Evolutionary conservation across 2,329 filamentous ascomycete genomes (phyloP).

Genomic region (Verticillium zaregamsianum): DNA sequence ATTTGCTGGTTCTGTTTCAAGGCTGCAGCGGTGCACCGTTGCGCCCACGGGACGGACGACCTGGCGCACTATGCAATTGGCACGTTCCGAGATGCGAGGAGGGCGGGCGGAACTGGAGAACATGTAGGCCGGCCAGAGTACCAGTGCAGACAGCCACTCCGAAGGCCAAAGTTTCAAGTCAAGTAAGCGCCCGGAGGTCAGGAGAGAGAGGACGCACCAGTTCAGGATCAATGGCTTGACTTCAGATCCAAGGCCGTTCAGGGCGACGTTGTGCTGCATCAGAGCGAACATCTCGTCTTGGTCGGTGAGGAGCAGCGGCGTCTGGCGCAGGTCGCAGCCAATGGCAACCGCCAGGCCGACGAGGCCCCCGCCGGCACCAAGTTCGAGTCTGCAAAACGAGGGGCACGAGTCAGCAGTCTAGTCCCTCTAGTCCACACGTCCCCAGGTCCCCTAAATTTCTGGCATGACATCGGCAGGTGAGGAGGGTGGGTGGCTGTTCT

Average conservation of each 20-base stretch:
- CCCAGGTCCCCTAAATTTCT: background rate
- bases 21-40: background rate
- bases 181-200: background rate
- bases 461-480: background rate
- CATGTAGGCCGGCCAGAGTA: background rate
- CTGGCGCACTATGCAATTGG: background rate
- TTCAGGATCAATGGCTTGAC: constrained; percentile 71
- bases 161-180: background rate
- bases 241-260: constrained; percentile 65
- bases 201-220: constrained; percentile 57
- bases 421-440: background rate
- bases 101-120: background rate
- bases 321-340: constrained; percentile 37
- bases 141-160: background rate
- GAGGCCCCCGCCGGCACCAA: constrained; percentile 87
- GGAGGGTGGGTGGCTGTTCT: constrained; percentile 27
- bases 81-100: background rate
- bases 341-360: constrained; percentile 64
- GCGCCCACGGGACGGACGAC: background rate
- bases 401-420: background rate
- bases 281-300: constrained; percentile 79
- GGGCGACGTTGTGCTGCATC: constrained; percentile 80
- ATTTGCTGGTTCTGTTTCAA: background rate
- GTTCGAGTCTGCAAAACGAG: constrained; percentile 62
- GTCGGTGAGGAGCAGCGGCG: constrained; percentile 76